Conservation (phyloP, 202 grass and related monocot species). For the Schoenoplectus tabernaemontani region DNA sequence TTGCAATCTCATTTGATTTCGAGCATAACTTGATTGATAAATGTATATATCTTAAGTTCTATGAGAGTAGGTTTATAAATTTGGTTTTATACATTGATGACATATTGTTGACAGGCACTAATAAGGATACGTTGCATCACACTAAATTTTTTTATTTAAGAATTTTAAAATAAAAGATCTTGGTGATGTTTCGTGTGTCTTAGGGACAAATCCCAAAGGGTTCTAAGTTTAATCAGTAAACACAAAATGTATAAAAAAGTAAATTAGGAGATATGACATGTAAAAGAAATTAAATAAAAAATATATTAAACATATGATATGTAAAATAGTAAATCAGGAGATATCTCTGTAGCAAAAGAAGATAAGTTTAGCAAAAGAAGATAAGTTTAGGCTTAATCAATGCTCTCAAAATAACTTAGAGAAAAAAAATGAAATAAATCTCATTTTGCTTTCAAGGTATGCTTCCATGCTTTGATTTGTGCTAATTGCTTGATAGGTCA, state of each 20-base stretch:
- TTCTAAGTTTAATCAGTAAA: neutral
- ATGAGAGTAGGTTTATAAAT: neutral
- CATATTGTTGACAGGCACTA: neutral
- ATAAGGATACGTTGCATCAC: neutral
- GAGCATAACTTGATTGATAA: neutral
- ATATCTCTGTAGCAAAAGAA: neutral
- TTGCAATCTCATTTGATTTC: neutral
- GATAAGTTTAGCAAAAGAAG: neutral
- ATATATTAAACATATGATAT: no score
- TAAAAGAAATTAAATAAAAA: no score
- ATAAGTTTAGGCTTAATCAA: neutral
- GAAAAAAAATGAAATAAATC: neutral
- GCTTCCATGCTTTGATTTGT: neutral
- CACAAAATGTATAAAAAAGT: neutral
- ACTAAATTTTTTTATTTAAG: neutral
- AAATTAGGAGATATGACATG: neutral
- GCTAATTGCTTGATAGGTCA: no score
- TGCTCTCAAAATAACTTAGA: neutral
- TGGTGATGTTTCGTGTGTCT: neutral
- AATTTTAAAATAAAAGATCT: neutral
- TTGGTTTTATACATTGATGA: neutral
- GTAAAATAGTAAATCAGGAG: no score
- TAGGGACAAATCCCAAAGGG: neutral
- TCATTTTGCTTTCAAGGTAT: no score
- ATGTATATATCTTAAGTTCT: neutral